Evolutionary conservation across 1,139 yeast genomes (phyloP), one percentile per base, ranked within the genome.

Genomic region (Geotrichum bryndzae): DNA sequence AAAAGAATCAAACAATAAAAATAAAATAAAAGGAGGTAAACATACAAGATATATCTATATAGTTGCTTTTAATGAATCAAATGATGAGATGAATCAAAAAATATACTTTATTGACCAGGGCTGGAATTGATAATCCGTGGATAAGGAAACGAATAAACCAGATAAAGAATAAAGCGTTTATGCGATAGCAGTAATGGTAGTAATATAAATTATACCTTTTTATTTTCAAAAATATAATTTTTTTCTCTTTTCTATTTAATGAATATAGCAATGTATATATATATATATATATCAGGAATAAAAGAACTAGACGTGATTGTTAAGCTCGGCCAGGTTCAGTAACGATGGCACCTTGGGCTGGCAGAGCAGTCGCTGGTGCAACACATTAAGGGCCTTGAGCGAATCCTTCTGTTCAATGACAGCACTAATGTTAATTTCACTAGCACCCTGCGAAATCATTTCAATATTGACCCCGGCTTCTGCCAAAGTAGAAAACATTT

Each of bases 381-480:
- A 85, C 3, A 94, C 87, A 71, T 86, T 85, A 66, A 94, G 81
- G 1, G 98, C 98, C 73, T 90, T 87, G 56, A 90, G 78, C 13
- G 96, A 86, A 70, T 94, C 96, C 64, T 79, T 79, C 68, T 88
- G 91, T 68, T 88, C 90, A 65, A 94, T 90, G 62, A 94, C 99
- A 65, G 98, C 96, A 51, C 96, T 89, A 61, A 94, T 94, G 74
- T 94, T 94, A 70, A 94, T 94, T 76, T 94, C 99, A 72, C 94
- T 92, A 41, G 99, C 97, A 68, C 99, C 99, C 80, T 94, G 99
- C 61, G 92, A 85, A 72, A 94, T 94, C 99, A 94, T 94, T 75
- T 94, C 99, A 69, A 94, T 91, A 76, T 94, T 94, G 70, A 94
- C 88, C 61, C 84, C 84, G 69, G 94, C 96, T 71, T 90, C 95